These are phyloP conservation scores for Cercospora zeina DNA, from an alignment of 2,329 filamentous ascomycete genomes.

Conservation along the genomic window DNA sequence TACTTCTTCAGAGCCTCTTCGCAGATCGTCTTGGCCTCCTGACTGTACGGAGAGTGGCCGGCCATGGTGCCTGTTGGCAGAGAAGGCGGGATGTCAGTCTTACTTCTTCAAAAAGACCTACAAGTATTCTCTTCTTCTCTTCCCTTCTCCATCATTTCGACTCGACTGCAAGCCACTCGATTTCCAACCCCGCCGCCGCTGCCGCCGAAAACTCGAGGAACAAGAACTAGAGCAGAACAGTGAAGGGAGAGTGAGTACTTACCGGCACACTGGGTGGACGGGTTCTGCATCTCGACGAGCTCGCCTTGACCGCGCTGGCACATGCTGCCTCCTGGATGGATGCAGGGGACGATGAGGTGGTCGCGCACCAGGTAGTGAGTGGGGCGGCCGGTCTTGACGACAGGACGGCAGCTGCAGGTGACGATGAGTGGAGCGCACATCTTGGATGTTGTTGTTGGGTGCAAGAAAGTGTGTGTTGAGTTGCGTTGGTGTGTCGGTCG, in stretches of 20 bases:
- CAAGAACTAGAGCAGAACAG: neutral
- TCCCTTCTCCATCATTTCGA: neutral
- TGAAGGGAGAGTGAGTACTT: neutral
- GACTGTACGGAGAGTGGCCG: neutral
- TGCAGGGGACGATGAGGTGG: conserved; percentile 12
- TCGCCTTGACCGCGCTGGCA: conserved; percentile 12
- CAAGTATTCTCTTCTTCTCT: neutral
- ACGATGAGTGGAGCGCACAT: conserved; percentile 9
- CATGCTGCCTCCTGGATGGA: neutral
- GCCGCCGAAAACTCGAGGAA: neutral
- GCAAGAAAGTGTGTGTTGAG: neutral
- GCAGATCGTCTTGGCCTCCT: conserved; percentile 7
- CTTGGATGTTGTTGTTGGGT: neutral
- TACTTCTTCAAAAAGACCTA: neutral
- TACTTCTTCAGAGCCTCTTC: conserved; percentile 10
- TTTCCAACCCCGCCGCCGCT: neutral
- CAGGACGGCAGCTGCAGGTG: conserved; percentile 3
- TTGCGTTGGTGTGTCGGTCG: neutral
- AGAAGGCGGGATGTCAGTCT: neutral
- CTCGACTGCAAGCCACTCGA: neutral
- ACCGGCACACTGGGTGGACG: conserved; percentile 16
- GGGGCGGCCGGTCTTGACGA: neutral
- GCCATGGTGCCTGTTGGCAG: conserved; percentile 4
- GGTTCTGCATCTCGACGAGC: conserved; percentile 12
- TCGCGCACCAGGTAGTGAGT: conserved; percentile 5